Base-by-base conservation (phyloP, 1,284 basidiomycete species). In the Pholiota adiposa region DNA sequence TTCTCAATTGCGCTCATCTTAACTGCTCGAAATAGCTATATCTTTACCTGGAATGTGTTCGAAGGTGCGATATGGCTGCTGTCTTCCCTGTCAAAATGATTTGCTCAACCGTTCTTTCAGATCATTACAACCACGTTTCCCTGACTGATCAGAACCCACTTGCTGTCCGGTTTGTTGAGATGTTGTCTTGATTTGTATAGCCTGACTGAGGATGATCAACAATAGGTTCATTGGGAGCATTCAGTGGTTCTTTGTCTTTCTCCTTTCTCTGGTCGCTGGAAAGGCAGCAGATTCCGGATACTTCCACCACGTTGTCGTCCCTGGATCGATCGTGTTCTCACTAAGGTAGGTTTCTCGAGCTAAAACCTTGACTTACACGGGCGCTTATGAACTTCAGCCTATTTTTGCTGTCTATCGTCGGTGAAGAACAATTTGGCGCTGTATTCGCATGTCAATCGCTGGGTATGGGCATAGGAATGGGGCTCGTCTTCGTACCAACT, bases 381-480 rank as follows among this genome's bases (percentile, higher is more conserved):
- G 29, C 48, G 33, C 50, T 46, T 12, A 48, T 14, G 18, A 2
- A 4, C 3, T 34, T 3, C 27, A 69, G 68, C 38, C 56, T 69
- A 14, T 61, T 67, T 31, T 48, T 68, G 0, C 52, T 63, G 18
- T 67, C 64, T 3, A 60, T 66, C 18, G 55, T 59, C 2, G 61
- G 54, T n/a, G 66, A 63, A 59, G 66, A 66, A 46, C 58, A 59
- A 38, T 61, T 67, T 14, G 65, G 60, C 34, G 27, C 46, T 33
- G 63, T 57, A 4, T 76, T 82, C 59, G 74, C 78, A 23, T 73
- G 76, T 6, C 80, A 82, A 68, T 79, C 79, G 2, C 66, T 84
- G 8, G 79, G 77, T 2, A 77, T 80, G 67, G 82, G 81, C 1
- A 71, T 81, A 36, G 80, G 80, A 49, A 75, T 77, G 56, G 82